Conservation (phyloP, 805 yeast species). For the Yarrowia sp. region DNA sequence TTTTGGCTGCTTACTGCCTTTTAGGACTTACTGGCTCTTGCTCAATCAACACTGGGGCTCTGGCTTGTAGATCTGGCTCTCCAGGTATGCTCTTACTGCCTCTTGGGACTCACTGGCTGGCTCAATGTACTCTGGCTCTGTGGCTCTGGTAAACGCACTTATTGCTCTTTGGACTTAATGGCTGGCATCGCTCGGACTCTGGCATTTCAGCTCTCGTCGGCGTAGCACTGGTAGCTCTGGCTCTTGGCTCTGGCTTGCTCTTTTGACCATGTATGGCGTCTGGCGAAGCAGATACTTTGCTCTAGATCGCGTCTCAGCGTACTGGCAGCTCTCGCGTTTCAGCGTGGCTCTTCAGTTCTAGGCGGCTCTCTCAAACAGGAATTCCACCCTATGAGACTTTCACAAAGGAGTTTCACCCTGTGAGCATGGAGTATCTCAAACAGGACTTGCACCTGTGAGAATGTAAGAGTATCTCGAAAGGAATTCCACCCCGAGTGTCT, state of each 20-base stretch:
- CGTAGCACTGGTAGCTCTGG: not conserved
- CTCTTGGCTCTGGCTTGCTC: not conserved
- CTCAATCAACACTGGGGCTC: too few relatives aligned
- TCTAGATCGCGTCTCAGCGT: not conserved
- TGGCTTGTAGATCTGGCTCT: too few relatives aligned
- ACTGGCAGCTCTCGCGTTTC: slow-evolving; percentile 8
- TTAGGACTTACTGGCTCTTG: not conserved
- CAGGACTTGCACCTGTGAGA: not conserved
- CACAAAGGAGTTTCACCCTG: not conserved
- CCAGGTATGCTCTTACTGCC: slow-evolving; percentile 6
- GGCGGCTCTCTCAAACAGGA: slow-evolving; percentile 5
- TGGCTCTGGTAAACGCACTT: not conserved
- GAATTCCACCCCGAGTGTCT: not conserved
- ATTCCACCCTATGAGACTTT: not conserved
- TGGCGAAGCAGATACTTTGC: slow-evolving; percentile 3
- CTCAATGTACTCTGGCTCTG: too few relatives aligned
- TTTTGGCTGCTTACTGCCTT: not conserved
- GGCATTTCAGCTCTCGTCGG: not conserved
- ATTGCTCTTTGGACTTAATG: not conserved
- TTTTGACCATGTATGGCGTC: slow-evolving; percentile 1
- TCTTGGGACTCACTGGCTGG: slow-evolving; percentile 5
- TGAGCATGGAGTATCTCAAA: not conserved
- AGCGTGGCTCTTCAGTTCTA: slow-evolving; percentile 15
- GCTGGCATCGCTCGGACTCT: not conserved
- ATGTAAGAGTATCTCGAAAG: not conserved